Evolutionary conservation across 768 basidiomycete species (phyloP), one percentile per base, ranked within the genome.

Genomic region (Termitomyces sp.): DNA sequence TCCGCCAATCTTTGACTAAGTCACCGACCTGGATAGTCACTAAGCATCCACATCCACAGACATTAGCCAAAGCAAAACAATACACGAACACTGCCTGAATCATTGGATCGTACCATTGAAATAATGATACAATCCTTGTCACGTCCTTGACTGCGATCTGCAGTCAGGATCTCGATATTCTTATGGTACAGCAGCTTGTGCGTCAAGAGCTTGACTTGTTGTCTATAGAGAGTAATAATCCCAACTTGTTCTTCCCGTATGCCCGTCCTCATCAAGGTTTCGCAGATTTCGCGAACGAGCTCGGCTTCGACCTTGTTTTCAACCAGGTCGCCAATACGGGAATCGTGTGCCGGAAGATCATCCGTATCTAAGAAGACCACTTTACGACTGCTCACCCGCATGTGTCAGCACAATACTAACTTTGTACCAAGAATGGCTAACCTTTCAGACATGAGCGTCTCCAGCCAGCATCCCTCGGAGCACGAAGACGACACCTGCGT

Each of bases 321-420:
- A 7, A 97, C 87, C 10, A 98, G 79, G 62, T 94, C 89, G 6
- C 95, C 94, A 1, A 88, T 81, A 15, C 85, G 83, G 0, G 89
- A 89, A 64, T 98, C 96, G 7, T 67, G 72, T 0, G 88, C 95
- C 0, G 93, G 88, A 2, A 94, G 68, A 0, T 60, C 66, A 62
- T 98, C 97, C 0, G 97, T 99, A 66, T 98, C 88, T n/a, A 98
- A 84, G 62, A 99, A 98, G 40, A 98, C 78, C 7, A 88, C 93
- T 69, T 87, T 91, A 60, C 86, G 86, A 26, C 94, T 96, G 52
- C 46, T 38, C 5, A 50, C 17, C 23, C 40, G 35, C 17, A n/a
- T 55, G 31, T 44, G 11, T 28, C 19, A 60, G 45, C 41, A 50
- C 1, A 43, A n/a, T 33, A 26, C 26, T 56, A 23, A 46, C 15